These are phyloP conservation scores for Stereocaulon alpinum DNA, from an alignment of 495 filamentous ascomycete genomes.

Conservation along the genomic window DNA sequence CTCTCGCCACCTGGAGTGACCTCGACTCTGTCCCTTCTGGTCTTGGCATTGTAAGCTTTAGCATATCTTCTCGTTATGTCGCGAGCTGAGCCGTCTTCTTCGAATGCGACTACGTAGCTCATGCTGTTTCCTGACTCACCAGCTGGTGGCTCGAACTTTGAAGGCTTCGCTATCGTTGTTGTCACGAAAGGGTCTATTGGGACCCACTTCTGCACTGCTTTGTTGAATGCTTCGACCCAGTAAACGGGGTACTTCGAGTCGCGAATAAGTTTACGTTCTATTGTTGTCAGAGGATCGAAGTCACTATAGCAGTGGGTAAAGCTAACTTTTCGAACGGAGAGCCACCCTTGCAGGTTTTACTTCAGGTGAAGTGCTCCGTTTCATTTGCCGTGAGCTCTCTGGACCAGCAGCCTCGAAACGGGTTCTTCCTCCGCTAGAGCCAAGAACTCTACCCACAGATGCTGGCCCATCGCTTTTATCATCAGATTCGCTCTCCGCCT, in stretches of 20 bases:
- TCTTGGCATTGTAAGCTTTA: conserved; percentile 82
- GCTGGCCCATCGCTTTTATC: not conserved
- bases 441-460: not conserved
- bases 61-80: conserved; percentile 77
- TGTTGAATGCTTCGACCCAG: conserved; percentile 88
- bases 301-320: not conserved
- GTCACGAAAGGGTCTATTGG: conserved; percentile 80
- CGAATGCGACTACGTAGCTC: conserved; percentile 78
- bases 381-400: not conserved
- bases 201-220: conserved; percentile 80
- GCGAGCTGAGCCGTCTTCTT: conserved; percentile 58
- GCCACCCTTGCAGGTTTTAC: not conserved
- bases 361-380: not conserved
- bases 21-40: conserved; percentile 65
- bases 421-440: not conserved
- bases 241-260: conserved; percentile 73
- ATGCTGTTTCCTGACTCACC: conserved; percentile 62
- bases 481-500: conserved; percentile 12
- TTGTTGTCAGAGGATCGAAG: not conserved
- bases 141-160: conserved; percentile 69
- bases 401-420: not conserved
- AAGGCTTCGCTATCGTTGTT: conserved; percentile 58
- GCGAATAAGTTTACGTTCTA: conserved; percentile 26
- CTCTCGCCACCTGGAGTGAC: conserved; percentile 48
- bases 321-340: conserved; percentile 24